Percentiles rank a stretch among this genome's conserved stretches.
phyloP scores from a whole-genome alignment of 106 monocot species.

The Dendrobium nobile region DNA sequence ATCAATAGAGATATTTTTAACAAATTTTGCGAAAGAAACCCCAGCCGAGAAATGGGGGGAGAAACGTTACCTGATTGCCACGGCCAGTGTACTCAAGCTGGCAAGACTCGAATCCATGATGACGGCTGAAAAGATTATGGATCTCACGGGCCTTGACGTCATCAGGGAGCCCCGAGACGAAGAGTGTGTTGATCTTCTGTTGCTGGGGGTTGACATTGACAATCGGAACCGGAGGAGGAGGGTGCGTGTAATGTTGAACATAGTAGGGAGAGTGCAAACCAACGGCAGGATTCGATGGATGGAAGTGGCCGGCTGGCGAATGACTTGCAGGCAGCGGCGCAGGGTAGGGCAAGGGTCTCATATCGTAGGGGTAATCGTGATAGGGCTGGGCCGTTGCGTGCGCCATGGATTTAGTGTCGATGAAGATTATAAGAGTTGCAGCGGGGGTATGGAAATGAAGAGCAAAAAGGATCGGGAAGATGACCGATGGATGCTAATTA shows the following conservation, averaged over 20 bases:
- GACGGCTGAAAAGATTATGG: slow-evolving; percentile 75
- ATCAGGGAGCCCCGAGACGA: slow-evolving; percentile 72
- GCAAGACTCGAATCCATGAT: slow-evolving; percentile 61
- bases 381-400: slow-evolving; percentile 1
- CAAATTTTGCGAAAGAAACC: neutral
- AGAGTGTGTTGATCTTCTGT: slow-evolving; percentile 57
- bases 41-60: neutral
- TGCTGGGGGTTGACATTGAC: slow-evolving; percentile 26
- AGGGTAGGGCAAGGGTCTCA: neutral
- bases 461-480: too few species aligned
- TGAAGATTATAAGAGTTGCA: neutral
- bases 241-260: neutral
- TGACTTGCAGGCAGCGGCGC: neutral
- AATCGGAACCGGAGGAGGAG: neutral
- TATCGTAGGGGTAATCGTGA: slow-evolving; percentile 1
- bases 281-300: neutral
- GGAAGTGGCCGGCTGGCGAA: neutral
- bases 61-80: slow-evolving; percentile 49
- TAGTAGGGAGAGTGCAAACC: neutral
- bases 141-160: slow-evolving; percentile 89
- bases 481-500: too few species aligned
- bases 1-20: neutral
- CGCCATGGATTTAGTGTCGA: neutral
- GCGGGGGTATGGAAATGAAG: too few species aligned
- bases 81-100: slow-evolving; percentile 85